phyloP scores from a whole-genome alignment of 768 basidiomycete genomes.

The Lanmaoa pseudosensibilis region DNA sequence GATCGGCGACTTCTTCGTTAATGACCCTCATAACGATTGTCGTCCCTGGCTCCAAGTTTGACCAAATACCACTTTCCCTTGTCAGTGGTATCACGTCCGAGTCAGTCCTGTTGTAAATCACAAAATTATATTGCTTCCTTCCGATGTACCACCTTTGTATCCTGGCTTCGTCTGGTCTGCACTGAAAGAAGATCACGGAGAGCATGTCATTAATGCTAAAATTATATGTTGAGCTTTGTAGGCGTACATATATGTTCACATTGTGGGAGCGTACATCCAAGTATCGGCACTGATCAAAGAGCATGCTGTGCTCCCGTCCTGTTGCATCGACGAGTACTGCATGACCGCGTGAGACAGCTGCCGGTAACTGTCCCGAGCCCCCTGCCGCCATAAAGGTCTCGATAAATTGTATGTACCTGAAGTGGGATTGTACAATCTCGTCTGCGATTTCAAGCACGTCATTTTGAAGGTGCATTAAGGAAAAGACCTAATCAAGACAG shows the following conservation, averaged over 20 bases:
- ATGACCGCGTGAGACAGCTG: neutral
- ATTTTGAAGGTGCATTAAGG: slow-evolving; percentile 1
- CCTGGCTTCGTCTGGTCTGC: neutral
- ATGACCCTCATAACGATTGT: slow-evolving; percentile 5
- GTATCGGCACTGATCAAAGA: slow-evolving; percentile 3
- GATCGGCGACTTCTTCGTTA: neutral
- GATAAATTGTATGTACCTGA: neutral
- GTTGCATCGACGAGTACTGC: slow-evolving; percentile 1
- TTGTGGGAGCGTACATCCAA: neutral
- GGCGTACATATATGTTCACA: neutral
- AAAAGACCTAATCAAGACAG: neutral
- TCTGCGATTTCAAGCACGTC: neutral
- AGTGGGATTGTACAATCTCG: neutral
- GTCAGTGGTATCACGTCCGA: neutral
- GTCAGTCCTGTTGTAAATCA: neutral
- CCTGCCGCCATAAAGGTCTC: neutral
- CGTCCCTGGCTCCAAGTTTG: neutral
- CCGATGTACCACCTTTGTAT: slow-evolving; percentile 2
- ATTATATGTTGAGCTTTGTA: neutral
- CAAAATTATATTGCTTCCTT: slow-evolving; percentile 2
- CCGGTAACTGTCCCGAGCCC: neutral
- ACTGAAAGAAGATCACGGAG: neutral
- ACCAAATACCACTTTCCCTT: neutral
- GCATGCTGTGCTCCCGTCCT: neutral
- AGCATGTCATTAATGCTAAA: slow-evolving; percentile 4